phyloP scores from a whole-genome alignment of 2,329 filamentous ascomycete species.

The Aaosphaeria pasadenensis region DNA sequence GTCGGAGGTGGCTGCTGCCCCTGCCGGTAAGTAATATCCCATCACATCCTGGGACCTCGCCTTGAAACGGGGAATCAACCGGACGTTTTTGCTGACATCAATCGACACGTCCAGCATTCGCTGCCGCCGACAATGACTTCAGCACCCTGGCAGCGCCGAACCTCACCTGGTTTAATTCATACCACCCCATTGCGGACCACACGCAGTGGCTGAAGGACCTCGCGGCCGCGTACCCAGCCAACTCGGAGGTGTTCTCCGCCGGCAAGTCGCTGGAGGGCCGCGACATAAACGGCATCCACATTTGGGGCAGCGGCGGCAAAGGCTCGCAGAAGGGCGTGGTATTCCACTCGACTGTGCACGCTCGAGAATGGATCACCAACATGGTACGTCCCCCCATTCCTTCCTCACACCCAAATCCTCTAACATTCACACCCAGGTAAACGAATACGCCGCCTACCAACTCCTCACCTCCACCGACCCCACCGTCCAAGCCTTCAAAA shows the following conservation, averaged over 20 bases:
- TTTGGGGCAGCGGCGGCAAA: slow-evolving; percentile 37
- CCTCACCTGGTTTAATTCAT: slow-evolving; percentile 35
- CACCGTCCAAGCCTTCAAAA: slow-evolving; percentile 43
- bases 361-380: slow-evolving; percentile 33
- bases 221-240: slow-evolving; percentile 31
- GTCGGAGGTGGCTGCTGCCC: background rate
- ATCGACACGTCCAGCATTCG: background rate
- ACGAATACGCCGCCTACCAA: slow-evolving; percentile 36
- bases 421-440: slow-evolving; percentile 17
- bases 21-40: slow-evolving; percentile 12
- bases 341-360: slow-evolving; percentile 38
- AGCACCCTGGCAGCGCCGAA: slow-evolving; percentile 16
- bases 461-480: slow-evolving; percentile 31
- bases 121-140: no score
- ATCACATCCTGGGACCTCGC: slow-evolving; percentile 28
- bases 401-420: background rate
- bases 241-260: slow-evolving; percentile 31
- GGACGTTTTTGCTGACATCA: background rate
- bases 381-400: slow-evolving; percentile 3
- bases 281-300: slow-evolving; percentile 37
- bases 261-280: slow-evolving; percentile 36
- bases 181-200: slow-evolving; percentile 36
- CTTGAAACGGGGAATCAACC: background rate
- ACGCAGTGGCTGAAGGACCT: slow-evolving; percentile 32
- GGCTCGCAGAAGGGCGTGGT: slow-evolving; percentile 35